phyloP scores from a whole-genome alignment of 78 protist genomes.

The Reticulomyxa filosa region DNA sequence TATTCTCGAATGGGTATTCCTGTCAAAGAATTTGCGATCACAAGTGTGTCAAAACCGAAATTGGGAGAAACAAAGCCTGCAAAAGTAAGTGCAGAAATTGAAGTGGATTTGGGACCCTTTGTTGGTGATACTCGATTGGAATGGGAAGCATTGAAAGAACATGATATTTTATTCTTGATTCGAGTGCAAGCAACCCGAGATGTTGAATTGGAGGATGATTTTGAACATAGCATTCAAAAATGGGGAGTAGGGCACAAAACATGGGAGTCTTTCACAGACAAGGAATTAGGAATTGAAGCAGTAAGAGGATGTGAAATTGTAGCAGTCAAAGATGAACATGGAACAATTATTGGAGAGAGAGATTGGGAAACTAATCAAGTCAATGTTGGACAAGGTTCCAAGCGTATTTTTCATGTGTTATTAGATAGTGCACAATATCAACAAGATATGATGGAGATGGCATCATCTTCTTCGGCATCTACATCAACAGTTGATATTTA shows the following conservation, averaged over 20 bases:
- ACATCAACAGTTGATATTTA: background rate
- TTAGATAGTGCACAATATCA: conserved; percentile 22
- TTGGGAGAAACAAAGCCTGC: conserved; percentile 60
- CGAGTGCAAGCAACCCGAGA: conserved; percentile 12
- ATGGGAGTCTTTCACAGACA: background rate
- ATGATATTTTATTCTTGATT: conserved; percentile 55
- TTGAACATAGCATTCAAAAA: background rate
- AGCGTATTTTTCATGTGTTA: no score
- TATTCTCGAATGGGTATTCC: conserved; percentile 66
- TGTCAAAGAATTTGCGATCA: conserved; percentile 11
- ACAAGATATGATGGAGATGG: background rate
- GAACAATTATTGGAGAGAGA: conserved; percentile 15
- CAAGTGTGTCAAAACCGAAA: conserved; percentile 28
- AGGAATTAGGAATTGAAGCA: background rate
- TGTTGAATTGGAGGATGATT: background rate
- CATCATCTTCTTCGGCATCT: no score
- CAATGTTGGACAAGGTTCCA: no score
- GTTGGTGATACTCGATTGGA: conserved; percentile 16
- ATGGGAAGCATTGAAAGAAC: conserved; percentile 50
- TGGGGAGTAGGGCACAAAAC: no score
- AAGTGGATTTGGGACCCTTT: background rate
- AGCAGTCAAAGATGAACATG: conserved; percentile 24
- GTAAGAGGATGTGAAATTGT: conserved; percentile 31
- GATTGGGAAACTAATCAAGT: background rate
- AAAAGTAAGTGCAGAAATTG: conserved; percentile 33